A percentile compares a stretch with the other conserved stretches of the same genome.
These are phyloP conservation scores for Lunasporangiospora selenospora DNA, from an alignment of 192 early-diverging fungal genomes.

Conservation along the genomic window DNA sequence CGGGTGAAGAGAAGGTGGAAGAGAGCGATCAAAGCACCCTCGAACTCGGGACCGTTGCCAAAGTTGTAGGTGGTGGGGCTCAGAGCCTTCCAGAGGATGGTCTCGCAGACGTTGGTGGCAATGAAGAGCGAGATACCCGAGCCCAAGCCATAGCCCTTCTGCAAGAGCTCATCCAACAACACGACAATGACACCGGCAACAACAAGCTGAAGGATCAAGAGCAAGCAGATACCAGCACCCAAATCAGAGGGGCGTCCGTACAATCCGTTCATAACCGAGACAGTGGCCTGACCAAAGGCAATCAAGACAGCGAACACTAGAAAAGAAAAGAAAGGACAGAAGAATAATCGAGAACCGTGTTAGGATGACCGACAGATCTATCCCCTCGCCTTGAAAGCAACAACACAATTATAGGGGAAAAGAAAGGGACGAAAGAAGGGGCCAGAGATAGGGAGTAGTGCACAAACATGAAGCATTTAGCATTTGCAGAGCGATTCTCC, in stretches of 20 bases:
- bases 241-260: constrained; percentile 97
- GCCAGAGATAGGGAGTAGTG: too few relatives aligned
- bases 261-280: constrained; percentile 97
- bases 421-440: too few relatives aligned
- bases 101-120: constrained; percentile 99
- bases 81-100: constrained; percentile 99
- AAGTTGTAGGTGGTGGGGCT: constrained; percentile 98
- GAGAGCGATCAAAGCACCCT: constrained; percentile 95
- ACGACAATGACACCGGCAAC: constrained; percentile 98
- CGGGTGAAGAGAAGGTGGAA: constrained; percentile 96
- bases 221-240: constrained; percentile 94
- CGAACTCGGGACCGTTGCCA: constrained; percentile 98
- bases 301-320: constrained; percentile 68
- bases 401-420: too few relatives aligned
- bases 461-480: too few relatives aligned
- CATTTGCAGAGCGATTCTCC: too few relatives aligned
- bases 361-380: too few relatives aligned
- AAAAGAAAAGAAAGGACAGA: neutral
- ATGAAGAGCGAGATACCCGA: constrained; percentile 99
- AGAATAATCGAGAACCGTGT: too few relatives aligned
- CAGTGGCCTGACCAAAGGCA: constrained; percentile 97
- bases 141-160: constrained; percentile 99
- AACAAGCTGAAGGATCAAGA: constrained; percentile 97
- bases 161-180: constrained; percentile 98
- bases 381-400: too few relatives aligned